Conservation (phyloP, 176 grass and related monocot species). For the Rhipidocladum racemiflorum region DNA sequence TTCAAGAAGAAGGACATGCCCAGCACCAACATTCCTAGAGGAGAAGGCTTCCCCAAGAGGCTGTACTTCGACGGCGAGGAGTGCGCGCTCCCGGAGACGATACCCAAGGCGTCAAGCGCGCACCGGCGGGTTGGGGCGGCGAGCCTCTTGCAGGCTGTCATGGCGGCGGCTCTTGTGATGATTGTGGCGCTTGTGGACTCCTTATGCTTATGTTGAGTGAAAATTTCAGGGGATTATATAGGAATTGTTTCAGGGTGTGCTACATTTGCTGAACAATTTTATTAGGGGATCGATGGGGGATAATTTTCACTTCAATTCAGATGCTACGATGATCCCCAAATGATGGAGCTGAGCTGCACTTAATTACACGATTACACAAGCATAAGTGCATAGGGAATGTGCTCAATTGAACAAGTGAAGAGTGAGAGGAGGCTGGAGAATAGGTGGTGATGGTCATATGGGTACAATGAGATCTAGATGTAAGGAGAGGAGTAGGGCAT, state of each 20-base stretch:
- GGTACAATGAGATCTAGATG: background rate
- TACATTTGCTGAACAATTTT: background rate
- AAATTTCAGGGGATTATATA: background rate
- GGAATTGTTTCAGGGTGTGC: background rate
- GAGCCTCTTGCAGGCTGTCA: slow-evolving; percentile 3
- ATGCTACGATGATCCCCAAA: background rate
- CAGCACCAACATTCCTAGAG: slow-evolving; percentile 45
- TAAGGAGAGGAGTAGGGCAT: slow-evolving; percentile 4
- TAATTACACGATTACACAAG: background rate
- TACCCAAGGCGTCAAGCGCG: slow-evolving; percentile 38
- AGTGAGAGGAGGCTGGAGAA: background rate
- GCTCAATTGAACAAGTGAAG: background rate
- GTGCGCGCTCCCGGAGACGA: slow-evolving; percentile 58
- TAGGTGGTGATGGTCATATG: background rate
- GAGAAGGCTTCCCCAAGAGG: slow-evolving; percentile 69
- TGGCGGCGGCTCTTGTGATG: slow-evolving; percentile 18
- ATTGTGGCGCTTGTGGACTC: slow-evolving; percentile 23
- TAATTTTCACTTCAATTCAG: background rate
- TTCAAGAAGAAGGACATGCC: slow-evolving; percentile 63
- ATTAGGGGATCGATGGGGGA: background rate
- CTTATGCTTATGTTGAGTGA: slow-evolving; percentile 21
- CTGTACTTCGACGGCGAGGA: slow-evolving; percentile 88
- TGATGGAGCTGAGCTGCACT: background rate
- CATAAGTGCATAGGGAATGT: background rate
- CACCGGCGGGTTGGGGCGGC: background rate